phyloP scores from a whole-genome alignment of 257 asterid species.

The Phtheirospermum japonicum region DNA sequence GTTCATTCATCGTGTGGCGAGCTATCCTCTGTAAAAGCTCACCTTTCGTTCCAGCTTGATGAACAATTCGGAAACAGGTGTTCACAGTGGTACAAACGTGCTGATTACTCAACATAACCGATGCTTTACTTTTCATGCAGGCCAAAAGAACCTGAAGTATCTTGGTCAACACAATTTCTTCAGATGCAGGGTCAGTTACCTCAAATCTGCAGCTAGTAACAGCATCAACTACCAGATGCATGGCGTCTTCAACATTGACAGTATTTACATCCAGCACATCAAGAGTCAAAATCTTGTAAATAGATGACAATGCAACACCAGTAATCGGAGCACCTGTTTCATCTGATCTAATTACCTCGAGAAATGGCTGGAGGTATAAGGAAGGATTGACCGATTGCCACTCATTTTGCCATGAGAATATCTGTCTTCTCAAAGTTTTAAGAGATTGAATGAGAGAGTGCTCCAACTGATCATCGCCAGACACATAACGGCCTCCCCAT shows the following conservation, averaged over 20 bases:
- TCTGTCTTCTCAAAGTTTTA: slow-evolving; percentile 72
- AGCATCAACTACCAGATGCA: slow-evolving; percentile 90
- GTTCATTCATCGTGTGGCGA: slow-evolving; percentile 95
- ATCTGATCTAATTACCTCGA: slow-evolving; percentile 88
- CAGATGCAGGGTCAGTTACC: slow-evolving; percentile 96
- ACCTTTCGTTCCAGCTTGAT: slow-evolving; percentile 91
- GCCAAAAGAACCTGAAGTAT: slow-evolving; percentile 95
- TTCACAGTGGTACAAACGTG: slow-evolving; percentile 91
- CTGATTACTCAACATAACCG: slow-evolving; percentile 84
- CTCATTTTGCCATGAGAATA: slow-evolving; percentile 77
- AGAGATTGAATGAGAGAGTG: slow-evolving; percentile 91
- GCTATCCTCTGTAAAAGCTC: slow-evolving; percentile 89
- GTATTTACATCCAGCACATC: slow-evolving; percentile 76
- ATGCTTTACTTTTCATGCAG: slow-evolving; percentile 86
- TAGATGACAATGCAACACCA: slow-evolving; percentile 84
- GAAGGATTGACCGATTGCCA: slow-evolving; percentile 80
- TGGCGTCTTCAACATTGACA: slow-evolving; percentile 72
- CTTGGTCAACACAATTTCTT: slow-evolving; percentile 92
- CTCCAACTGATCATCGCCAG: slow-evolving; percentile 95
- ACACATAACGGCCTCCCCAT: slow-evolving; percentile 96
- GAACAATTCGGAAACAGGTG: slow-evolving; percentile 83
- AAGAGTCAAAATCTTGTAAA: slow-evolving; percentile 84
- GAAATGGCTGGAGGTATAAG: slow-evolving; percentile 92
- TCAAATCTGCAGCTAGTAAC: slow-evolving; percentile 98
- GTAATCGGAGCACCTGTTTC: slow-evolving; percentile 97